Evolutionary conservation across 2,329 filamentous ascomycete genomes (phyloP).

Genomic region (Endothia cerciana): DNA sequence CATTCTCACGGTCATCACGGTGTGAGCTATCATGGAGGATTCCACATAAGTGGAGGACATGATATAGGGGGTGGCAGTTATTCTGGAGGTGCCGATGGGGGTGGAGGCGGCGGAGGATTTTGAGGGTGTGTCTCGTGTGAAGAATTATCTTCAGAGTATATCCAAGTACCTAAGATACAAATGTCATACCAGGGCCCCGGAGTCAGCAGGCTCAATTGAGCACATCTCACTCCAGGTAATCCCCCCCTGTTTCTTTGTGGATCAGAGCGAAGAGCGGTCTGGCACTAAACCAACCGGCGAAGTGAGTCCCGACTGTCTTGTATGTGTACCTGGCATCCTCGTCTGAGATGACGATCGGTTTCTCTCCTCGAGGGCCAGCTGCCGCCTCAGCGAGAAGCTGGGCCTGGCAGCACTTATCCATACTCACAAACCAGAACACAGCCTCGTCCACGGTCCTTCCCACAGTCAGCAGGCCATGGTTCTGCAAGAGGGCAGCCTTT

Average conservation of each 20-base stretch:
- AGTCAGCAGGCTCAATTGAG: background rate
- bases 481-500: slow-evolving; percentile 58
- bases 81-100: background rate
- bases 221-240: slow-evolving; percentile 21
- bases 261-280: slow-evolving; percentile 71
- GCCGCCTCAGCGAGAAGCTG: slow-evolving; percentile 62
- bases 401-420: slow-evolving; percentile 53
- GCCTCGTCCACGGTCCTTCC: slow-evolving; percentile 54
- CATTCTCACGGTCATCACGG: slow-evolving; percentile 10
- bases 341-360: slow-evolving; percentile 69
- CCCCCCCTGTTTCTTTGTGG: slow-evolving; percentile 28
- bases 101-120: slow-evolving; percentile 5
- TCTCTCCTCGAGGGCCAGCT: slow-evolving; percentile 62
- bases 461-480: slow-evolving; percentile 58
- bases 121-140: background rate
- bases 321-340: slow-evolving; percentile 71
- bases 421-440: slow-evolving; percentile 57
- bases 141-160: background rate
- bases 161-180: background rate
- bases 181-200: background rate
- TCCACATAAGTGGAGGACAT: slow-evolving; percentile 6
- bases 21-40: slow-evolving; percentile 2
- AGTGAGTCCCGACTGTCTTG: slow-evolving; percentile 63
- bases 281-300: slow-evolving; percentile 71
- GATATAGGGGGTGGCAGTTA: slow-evolving; percentile 6